Evolutionary conservation across 192 early-diverging fungal species (phyloP), one percentile per base, ranked within the genome.

Genomic region (Mortierella hygrophila): DNA sequence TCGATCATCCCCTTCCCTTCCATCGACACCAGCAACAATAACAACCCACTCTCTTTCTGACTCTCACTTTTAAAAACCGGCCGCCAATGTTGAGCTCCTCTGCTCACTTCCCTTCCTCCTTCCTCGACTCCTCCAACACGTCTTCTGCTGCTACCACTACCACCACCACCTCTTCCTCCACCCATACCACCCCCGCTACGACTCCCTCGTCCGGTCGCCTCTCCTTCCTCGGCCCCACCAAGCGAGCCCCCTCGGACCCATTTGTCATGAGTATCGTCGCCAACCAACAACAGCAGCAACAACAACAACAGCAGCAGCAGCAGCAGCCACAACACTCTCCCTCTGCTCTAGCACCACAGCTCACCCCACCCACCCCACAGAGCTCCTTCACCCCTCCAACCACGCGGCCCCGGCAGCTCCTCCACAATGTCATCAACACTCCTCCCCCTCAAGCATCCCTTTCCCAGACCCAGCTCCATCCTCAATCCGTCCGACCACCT

Each of bases 401-500:
- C 18, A 86, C 84, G 1, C 84, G 84, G 6, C 84, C 84, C 57
- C 75, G 84, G 3, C 84, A 86, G 29, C 79, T 86, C 13, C 76
- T 86, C n/a, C 78, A 86, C 42, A 86, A 86, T 86, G 84, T 86
- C n/a, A 81, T 80, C 75, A 86, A 80, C 71, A 86, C 84, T 72
- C 84, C 84, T 32, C 84, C 84, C 0, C 57, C 74, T 1, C 82
- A 63, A 21, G 60, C 77, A 23, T 70, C 74, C 20, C 70, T 80
- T 4, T 69, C 79, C 6, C 84, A 86, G 40, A 86, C 84, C 23
- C 84, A 86, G 71, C 79, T 86, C 37, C 84, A 86, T 55, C 84
- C 52, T 6, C 79, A 80, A 44, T 63, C 79, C 37, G 29, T 70
- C 29, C 74, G 71, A 20, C 84, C 75, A 1, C 7, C 84, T 7